These are phyloP conservation scores for Quercus glauca DNA, from an alignment of 306 rosid species.

Conservation along the genomic window DNA sequence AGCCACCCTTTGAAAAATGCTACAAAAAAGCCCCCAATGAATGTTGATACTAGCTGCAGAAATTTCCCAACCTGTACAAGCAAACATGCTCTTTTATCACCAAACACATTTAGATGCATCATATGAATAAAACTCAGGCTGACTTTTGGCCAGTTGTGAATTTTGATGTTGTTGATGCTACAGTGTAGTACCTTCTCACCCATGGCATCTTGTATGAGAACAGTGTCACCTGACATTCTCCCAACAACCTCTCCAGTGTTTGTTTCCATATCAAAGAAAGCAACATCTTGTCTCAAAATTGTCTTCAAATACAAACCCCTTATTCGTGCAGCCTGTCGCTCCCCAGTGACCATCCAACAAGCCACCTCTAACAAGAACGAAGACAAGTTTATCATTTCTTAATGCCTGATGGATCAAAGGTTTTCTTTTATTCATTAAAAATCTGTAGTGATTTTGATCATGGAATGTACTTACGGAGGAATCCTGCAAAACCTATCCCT, in stretches of 20 bases:
- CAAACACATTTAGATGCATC: not conserved
- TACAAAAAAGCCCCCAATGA: slow-evolving; percentile 61
- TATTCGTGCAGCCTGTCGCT: slow-evolving; percentile 87
- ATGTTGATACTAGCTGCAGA: slow-evolving; percentile 62
- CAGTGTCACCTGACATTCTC: slow-evolving; percentile 94
- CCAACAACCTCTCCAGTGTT: slow-evolving; percentile 86
- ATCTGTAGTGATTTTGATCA: not conserved
- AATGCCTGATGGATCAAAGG: not conserved
- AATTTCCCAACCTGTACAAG: slow-evolving; percentile 73
- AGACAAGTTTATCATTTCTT: not conserved
- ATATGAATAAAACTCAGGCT: not conserved
- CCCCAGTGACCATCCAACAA: slow-evolving; percentile 92
- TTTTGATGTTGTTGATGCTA: not conserved
- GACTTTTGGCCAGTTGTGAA: not conserved
- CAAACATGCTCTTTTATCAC: not conserved
- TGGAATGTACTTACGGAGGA: slow-evolving; percentile 56
- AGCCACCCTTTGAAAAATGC: slow-evolving; percentile 89
- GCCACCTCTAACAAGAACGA: slow-evolving; percentile 67
- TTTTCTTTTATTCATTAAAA: not conserved
- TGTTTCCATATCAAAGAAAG: slow-evolving; percentile 85
- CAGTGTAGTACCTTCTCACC: slow-evolving; percentile 73
- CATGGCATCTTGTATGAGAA: slow-evolving; percentile 96
- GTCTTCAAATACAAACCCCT: slow-evolving; percentile 84
- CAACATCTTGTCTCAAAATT: slow-evolving; percentile 77
- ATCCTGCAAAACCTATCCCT: slow-evolving; percentile 61